Evolutionary conservation across 1,284 basidiomycete genomes (phyloP).

Genomic region (Austroboletus olivaceoglutinosus): DNA sequence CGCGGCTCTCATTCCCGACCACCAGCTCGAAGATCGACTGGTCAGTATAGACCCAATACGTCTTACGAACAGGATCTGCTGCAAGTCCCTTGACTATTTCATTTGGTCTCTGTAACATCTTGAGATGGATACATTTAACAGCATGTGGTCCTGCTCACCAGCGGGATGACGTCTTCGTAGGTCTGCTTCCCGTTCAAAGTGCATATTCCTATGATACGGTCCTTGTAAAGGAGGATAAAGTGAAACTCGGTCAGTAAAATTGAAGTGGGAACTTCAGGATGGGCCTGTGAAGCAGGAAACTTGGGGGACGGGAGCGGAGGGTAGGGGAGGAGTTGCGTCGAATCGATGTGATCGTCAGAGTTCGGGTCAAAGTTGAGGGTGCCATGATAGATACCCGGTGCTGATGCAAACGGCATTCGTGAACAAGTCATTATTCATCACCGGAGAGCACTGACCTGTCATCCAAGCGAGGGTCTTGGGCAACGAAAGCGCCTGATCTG

Average conservation of each 20-base stretch:
- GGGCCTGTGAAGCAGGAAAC: constrained; percentile 21
- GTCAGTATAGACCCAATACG: constrained; percentile 95
- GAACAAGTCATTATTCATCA: constrained; percentile 6
- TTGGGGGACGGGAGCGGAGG: constrained; percentile 41
- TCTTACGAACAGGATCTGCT: constrained; percentile 82
- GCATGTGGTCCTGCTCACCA: constrained; percentile 50
- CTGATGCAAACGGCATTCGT: constrained; percentile 36
- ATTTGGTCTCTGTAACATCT: constrained; percentile 55
- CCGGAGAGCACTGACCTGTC: constrained; percentile 57
- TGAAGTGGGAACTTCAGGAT: constrained; percentile 57
- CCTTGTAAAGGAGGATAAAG: constrained; percentile 82
- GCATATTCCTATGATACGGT: constrained; percentile 78
- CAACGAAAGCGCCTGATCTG: constrained; percentile 64
- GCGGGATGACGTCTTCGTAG: constrained; percentile 80
- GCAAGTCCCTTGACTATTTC: constrained; percentile 74
- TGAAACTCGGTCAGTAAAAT: constrained; percentile 92
- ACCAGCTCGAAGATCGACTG: constrained; percentile 89
- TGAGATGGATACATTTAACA: constrained; percentile 3
- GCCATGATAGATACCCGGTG: constrained; percentile 84
- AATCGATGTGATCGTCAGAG: constrained; percentile 77
- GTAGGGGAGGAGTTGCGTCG: constrained; percentile 69
- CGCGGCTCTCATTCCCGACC: constrained; percentile 84
- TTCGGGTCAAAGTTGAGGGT: constrained; percentile 63
- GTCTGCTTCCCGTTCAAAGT: constrained; percentile 79
- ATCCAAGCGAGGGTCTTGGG: constrained; percentile 84